These are phyloP conservation scores for Priceomyces carsonii DNA, from an alignment of 805 yeast genomes.

Conservation along the genomic window DNA sequence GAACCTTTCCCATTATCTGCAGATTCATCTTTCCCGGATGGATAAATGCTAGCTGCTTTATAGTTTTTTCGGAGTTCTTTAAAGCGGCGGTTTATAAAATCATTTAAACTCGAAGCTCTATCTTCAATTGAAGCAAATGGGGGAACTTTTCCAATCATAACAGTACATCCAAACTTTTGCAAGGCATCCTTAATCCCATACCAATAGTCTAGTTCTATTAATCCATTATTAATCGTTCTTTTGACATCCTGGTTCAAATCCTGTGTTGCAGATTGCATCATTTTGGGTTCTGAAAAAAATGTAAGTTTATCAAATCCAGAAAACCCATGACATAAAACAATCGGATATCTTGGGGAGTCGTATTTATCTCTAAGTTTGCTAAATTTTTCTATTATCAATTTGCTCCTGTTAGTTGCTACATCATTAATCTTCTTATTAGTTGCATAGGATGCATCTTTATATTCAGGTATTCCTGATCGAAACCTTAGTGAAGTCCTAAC, in stretches of 20 bases:
- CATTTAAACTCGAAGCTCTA: slow-evolving; percentile 60
- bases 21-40: slow-evolving; percentile 4
- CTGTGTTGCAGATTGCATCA: not conserved
- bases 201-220: slow-evolving; percentile 71
- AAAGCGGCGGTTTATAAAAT: slow-evolving; percentile 43
- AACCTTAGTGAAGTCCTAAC: no score
- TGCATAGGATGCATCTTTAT: no score
- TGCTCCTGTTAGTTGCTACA: slow-evolving; percentile 2
- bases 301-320: slow-evolving; percentile 69
- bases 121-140: slow-evolving; percentile 75
- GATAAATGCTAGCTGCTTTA: slow-evolving; percentile 11
- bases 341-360: slow-evolving; percentile 65
- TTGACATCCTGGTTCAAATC: slow-evolving; percentile 8
- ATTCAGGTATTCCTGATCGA: no score
- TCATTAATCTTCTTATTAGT: not conserved
- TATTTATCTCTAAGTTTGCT: slow-evolving; percentile 40
- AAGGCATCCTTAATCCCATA: slow-evolving; percentile 69
- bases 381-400: slow-evolving; percentile 29
- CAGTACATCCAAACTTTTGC: slow-evolving; percentile 62
- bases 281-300: slow-evolving; percentile 18
- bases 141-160: slow-evolving; percentile 75
- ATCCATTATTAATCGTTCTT: slow-evolving; percentile 19
- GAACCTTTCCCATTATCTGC: slow-evolving; percentile 5
- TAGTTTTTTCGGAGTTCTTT: slow-evolving; percentile 14
- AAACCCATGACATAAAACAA: slow-evolving; percentile 83